A percentile compares a stretch with the other conserved stretches of the same genome.
Conservation (phyloP, 805 yeast genomes). For the Saturnispora sekii region DNA sequence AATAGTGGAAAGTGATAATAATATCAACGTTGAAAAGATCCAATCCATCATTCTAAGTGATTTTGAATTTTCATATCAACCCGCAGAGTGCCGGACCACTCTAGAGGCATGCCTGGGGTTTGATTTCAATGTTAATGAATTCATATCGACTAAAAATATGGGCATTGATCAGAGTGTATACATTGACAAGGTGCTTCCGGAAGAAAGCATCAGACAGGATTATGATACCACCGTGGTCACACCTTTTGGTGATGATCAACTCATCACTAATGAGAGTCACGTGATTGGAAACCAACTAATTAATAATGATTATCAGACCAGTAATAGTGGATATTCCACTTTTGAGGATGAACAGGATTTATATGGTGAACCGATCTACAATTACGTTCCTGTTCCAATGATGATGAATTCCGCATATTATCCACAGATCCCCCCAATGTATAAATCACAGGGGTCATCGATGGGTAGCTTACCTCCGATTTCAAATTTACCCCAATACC, state of each 20-base stretch:
- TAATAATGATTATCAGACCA: neutral
- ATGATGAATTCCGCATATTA: neutral
- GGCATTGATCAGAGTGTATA: neutral
- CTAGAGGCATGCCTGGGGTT: conserved; percentile 1
- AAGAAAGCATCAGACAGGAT: too few species aligned
- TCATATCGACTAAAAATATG: neutral
- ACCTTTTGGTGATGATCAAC: too few species aligned
- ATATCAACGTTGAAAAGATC: conserved; percentile 1
- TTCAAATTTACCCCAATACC: too few species aligned
- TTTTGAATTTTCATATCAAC: neutral
- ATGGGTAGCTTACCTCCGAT: too few species aligned
- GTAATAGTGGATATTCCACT: neutral
- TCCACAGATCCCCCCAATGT: too few species aligned
- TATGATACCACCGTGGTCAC: too few species aligned
- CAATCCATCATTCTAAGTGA: conserved; percentile 5
- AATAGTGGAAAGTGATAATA: neutral
- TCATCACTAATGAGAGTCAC: too few species aligned
- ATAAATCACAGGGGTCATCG: too few species aligned
- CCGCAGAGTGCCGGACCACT: neutral
- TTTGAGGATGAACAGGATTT: neutral
- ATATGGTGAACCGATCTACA: too few species aligned
- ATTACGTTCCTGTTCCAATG: neutral
- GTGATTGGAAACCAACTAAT: neutral
- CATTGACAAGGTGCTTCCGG: too few species aligned
- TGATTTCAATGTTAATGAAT: neutral